phyloP scores from a whole-genome alignment of 1,284 basidiomycete genomes.

The Trichosporon sp. region DNA sequence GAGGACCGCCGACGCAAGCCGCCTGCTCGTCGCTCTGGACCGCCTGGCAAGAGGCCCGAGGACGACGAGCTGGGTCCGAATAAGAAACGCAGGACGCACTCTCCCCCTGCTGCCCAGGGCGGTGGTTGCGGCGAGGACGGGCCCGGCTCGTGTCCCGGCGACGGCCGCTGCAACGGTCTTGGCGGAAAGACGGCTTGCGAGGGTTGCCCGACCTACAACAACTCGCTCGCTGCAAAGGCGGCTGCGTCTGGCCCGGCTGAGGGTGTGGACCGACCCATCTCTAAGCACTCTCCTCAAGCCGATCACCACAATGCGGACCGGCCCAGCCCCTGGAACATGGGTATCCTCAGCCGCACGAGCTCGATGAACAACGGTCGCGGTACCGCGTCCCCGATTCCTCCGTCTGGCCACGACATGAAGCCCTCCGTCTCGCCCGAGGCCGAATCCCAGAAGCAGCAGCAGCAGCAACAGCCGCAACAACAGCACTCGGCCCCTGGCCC shows the following conservation, averaged over 20 bases:
- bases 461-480: not conserved
- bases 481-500: slow-evolving; percentile 16
- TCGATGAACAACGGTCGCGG: not conserved
- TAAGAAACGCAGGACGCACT: slow-evolving; percentile 24
- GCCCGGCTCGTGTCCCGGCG: slow-evolving; percentile 82
- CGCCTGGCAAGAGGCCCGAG: slow-evolving; percentile 11
- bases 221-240: slow-evolving; percentile 50
- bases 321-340: slow-evolving; percentile 18
- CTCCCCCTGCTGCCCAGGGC: slow-evolving; percentile 14
- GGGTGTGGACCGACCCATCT: slow-evolving; percentile 39
- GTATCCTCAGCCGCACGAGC: not conserved
- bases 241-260: slow-evolving; percentile 26
- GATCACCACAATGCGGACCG: slow-evolving; percentile 17
- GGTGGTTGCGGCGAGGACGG: not conserved
- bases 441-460: slow-evolving; percentile 14
- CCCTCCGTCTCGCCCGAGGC: slow-evolving; percentile 18
- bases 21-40: slow-evolving; percentile 9
- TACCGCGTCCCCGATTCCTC: not conserved
- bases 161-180: slow-evolving; percentile 90
- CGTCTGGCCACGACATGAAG: slow-evolving; percentile 4
- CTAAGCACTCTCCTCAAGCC: slow-evolving; percentile 10
- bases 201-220: slow-evolving; percentile 92
- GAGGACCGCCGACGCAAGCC: slow-evolving; percentile 14
- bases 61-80: slow-evolving; percentile 13
- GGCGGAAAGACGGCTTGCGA: slow-evolving; percentile 84